A percentile compares a stretch with the other conserved stretches of the same genome.
Evolutionary conservation across 345 rosid genomes (phyloP).

Genomic region (Syzygium oleosum): DNA sequence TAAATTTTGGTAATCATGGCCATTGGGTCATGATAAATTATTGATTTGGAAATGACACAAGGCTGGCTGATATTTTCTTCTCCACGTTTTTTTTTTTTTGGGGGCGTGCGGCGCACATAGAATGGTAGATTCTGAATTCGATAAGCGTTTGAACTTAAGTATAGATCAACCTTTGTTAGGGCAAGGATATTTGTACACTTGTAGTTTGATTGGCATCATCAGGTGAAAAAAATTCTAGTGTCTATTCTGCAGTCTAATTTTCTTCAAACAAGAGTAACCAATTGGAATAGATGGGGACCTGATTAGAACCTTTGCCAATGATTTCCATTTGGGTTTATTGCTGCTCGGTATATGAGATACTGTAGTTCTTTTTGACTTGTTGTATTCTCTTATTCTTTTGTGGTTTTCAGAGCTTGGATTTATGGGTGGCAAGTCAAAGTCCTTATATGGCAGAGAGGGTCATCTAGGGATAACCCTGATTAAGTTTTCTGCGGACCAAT

Average conservation of each 20-base stretch:
- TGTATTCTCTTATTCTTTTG: slow-evolving; percentile 3
- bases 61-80: neutral
- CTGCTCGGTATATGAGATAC: neutral
- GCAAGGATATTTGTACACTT: neutral
- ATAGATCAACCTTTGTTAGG: neutral
- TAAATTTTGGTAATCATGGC: neutral
- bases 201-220: neutral
- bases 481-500: slow-evolving; percentile 57
- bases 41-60: neutral
- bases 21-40: neutral
- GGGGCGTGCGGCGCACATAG: neutral
- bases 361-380: neutral
- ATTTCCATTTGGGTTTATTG: neutral
- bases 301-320: neutral
- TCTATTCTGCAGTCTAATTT: neutral
- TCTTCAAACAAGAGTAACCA: neutral
- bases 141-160: neutral
- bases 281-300: neutral
- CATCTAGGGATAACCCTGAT: slow-evolving; percentile 74
- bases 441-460: slow-evolving; percentile 91
- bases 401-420: slow-evolving; percentile 73
- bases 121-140: neutral
- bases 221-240: neutral
- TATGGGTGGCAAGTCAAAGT: slow-evolving; percentile 72
- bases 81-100: neutral